Evolutionary conservation across 495 filamentous ascomycete species (phyloP).

Genomic region (Hypoxylon perforatum): DNA sequence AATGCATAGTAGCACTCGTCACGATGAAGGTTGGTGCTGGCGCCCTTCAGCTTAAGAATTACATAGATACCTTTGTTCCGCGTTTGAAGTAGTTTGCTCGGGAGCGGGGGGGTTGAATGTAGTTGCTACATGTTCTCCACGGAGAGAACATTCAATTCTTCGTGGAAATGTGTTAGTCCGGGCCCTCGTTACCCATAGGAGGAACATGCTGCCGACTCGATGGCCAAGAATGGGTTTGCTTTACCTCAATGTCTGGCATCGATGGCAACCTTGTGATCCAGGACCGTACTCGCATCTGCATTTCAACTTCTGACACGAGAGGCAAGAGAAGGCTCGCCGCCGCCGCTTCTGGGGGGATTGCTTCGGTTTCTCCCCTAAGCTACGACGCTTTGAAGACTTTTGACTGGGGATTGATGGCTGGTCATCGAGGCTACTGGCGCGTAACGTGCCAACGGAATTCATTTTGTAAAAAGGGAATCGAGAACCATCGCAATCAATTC

Average conservation of each 20-base stretch:
- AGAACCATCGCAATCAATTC: not conserved
- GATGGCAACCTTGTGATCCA: conserved; percentile 42
- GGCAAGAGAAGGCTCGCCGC: conserved; percentile 45
- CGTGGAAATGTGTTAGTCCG: conserved; percentile 10
- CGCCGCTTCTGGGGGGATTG: conserved; percentile 34
- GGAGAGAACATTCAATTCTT: conserved; percentile 46
- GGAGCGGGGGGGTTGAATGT: not conserved
- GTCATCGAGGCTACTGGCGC: not conserved
- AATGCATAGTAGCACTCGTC: not conserved
- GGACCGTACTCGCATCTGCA: conserved; percentile 47
- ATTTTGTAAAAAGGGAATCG: conserved; percentile 5
- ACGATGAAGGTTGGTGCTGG: not conserved
- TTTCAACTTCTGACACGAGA: conserved; percentile 46
- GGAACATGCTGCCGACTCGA: not conserved
- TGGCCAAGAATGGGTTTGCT: conserved; percentile 1
- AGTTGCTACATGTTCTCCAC: conserved; percentile 29
- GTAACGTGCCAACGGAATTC: not conserved
- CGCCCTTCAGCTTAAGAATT: not conserved
- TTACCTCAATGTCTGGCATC: conserved; percentile 47
- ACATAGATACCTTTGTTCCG: conserved; percentile 48
- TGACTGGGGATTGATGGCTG: not conserved
- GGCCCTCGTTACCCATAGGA: not conserved
- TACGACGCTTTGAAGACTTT: conserved; percentile 17
- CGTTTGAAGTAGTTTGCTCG: conserved; percentile 16
- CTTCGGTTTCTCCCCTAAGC: conserved; percentile 12